Conservation (phyloP, 129 eudicot genomes). For the Deinandra increscens region DNA sequence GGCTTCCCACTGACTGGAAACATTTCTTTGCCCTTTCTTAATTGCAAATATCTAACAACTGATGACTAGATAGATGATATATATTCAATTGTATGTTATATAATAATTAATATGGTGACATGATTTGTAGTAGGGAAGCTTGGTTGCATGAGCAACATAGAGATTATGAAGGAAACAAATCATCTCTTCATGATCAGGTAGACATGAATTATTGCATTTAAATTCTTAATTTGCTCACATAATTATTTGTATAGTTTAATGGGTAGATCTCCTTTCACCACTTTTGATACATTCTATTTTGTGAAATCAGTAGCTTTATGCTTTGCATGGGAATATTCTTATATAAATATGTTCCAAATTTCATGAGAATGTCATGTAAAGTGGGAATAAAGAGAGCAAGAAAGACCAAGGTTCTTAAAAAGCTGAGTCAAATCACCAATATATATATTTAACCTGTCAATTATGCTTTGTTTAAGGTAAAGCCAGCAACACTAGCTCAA, state of each 20-base stretch:
- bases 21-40: background rate
- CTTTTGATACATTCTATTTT: conserved; percentile 38
- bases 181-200: conserved; percentile 90
- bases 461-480: conserved; percentile 41
- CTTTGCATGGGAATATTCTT: conserved; percentile 51
- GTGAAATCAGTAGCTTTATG: conserved; percentile 31
- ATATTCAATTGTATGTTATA: conserved; percentile 44
- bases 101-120: conserved; percentile 34
- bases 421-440: conserved; percentile 47
- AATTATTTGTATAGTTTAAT: conserved; percentile 12
- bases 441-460: conserved; percentile 39
- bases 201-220: conserved; percentile 10
- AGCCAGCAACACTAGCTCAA: conserved; percentile 1
- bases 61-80: conserved; percentile 22
- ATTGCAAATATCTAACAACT: background rate
- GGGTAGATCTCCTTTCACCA: conserved; percentile 34
- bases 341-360: conserved; percentile 31
- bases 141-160: conserved; percentile 79
- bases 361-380: conserved; percentile 45
- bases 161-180: conserved; percentile 55
- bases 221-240: background rate
- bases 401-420: conserved; percentile 53
- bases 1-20: conserved; percentile 49
- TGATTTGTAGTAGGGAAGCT: conserved; percentile 80
- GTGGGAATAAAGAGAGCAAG: conserved; percentile 39